These are phyloP conservation scores for Penicillium mononematosum DNA, from an alignment of 495 filamentous ascomycete species.

Conservation along the genomic window DNA sequence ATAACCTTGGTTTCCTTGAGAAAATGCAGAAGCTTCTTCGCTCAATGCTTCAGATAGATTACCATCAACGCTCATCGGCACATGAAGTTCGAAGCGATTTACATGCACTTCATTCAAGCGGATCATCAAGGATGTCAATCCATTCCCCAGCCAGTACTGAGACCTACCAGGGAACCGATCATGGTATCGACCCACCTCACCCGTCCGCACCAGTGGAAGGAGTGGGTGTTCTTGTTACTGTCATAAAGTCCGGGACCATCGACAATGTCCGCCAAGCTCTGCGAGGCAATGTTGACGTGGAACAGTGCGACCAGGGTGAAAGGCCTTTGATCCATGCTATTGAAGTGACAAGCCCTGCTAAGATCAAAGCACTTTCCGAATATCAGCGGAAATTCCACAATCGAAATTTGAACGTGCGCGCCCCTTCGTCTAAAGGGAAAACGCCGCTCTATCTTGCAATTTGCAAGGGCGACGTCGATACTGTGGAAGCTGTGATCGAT, in stretches of 20 bases:
- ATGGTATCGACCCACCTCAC: no score
- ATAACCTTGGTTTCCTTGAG: neutral
- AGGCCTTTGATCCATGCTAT: slow-evolving; percentile 6
- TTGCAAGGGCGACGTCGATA: neutral
- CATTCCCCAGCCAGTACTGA: no score
- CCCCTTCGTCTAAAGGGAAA: neutral
- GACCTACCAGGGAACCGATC: no score
- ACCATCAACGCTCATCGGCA: neutral
- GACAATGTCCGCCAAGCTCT: neutral
- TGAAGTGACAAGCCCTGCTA: neutral
- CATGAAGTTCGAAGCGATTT: neutral
- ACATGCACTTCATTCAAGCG: neutral
- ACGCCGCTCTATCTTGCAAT: slow-evolving; percentile 7
- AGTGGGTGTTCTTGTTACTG: neutral
- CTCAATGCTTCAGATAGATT: neutral
- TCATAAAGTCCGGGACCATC: neutral
- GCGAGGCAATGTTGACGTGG: neutral
- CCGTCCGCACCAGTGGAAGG: neutral
- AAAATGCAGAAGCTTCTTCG: neutral
- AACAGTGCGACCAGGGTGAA: neutral
- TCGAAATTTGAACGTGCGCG: slow-evolving; percentile 2
- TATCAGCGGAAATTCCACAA: neutral
- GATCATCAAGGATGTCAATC: no score
- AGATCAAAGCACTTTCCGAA: neutral
- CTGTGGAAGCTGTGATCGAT: slow-evolving; percentile 6